These are phyloP conservation scores for Solanum etuberosum DNA, from an alignment of 257 asterid genomes.

Conservation along the genomic window DNA sequence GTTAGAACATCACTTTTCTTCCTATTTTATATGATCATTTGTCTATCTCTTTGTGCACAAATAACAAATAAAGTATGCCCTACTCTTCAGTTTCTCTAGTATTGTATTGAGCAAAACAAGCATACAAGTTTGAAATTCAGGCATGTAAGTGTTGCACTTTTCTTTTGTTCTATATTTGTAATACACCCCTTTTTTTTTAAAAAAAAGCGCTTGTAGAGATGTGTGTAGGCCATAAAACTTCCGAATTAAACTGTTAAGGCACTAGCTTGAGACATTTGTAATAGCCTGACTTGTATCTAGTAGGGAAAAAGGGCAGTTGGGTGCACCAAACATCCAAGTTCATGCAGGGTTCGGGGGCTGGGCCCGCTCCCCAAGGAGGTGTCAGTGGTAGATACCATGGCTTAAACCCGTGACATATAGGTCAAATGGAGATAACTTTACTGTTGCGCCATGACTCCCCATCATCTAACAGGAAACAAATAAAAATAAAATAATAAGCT, in stretches of 20 bases:
- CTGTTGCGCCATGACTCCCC: not conserved
- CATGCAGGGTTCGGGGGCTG: not conserved
- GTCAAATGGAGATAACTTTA: not conserved
- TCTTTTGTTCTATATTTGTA: not conserved
- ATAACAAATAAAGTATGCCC: not conserved
- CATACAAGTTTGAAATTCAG: not conserved
- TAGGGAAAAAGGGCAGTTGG: not conserved
- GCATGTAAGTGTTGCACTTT: not conserved
- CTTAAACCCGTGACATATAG: not conserved
- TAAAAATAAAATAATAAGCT: not conserved
- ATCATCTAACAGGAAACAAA: not conserved
- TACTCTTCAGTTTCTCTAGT: not conserved
- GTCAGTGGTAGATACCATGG: not conserved
- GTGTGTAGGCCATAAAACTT: not conserved
- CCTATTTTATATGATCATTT: not conserved
- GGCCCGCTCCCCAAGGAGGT: not conserved
- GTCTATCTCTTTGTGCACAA: not conserved
- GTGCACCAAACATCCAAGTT: not conserved
- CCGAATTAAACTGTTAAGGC: not conserved
- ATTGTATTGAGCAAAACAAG: not conserved
- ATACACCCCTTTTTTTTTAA: not conserved
- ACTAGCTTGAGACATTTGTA: not conserved
- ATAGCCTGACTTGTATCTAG: not conserved
- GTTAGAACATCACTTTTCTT: not conserved
- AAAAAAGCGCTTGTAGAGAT: not conserved